phyloP scores from a whole-genome alignment of 1,284 basidiomycete species.

The Ceratobasidium papillatum region DNA sequence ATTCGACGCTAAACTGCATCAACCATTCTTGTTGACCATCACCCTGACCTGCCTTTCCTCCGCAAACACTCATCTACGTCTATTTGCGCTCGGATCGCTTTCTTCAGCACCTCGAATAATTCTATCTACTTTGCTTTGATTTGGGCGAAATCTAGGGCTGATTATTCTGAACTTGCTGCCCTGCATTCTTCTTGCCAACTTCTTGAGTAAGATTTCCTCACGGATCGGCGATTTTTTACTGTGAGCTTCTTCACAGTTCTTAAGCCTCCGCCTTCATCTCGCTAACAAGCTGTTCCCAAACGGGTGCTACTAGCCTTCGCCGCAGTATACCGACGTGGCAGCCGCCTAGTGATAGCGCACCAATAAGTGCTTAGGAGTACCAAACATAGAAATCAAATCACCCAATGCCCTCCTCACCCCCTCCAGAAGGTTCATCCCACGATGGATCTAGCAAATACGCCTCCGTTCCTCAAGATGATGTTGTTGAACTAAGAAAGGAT shows the following conservation, averaged over 20 bases:
- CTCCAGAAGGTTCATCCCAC: constrained; percentile 5
- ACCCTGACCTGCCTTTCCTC: not conserved
- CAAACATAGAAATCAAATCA: not conserved
- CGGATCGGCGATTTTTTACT: not conserved
- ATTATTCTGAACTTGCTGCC: not conserved
- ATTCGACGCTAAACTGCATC: not conserved
- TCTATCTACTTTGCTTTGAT: not conserved
- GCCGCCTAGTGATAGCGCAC: not conserved
- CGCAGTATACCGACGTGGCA: constrained; percentile 29
- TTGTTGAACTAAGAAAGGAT: constrained; percentile 69
- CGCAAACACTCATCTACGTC: not conserved
- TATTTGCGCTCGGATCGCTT: not conserved
- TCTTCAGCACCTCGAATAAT: not conserved
- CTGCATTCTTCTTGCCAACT: not conserved
- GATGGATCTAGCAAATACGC: constrained; percentile 17
- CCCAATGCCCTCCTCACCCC: constrained; percentile 43
- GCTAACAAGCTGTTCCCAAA: not conserved
- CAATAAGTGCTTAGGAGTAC: not conserved
- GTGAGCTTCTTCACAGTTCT: constrained; percentile 17
- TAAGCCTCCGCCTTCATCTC: not conserved
- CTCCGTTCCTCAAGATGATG: constrained; percentile 54
- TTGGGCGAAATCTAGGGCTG: not conserved
- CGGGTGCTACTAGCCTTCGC: not conserved
- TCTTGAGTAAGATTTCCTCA: not conserved
- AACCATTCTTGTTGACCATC: not conserved